phyloP scores from a whole-genome alignment of 768 basidiomycete genomes.

The Austroboletus eburneus region DNA sequence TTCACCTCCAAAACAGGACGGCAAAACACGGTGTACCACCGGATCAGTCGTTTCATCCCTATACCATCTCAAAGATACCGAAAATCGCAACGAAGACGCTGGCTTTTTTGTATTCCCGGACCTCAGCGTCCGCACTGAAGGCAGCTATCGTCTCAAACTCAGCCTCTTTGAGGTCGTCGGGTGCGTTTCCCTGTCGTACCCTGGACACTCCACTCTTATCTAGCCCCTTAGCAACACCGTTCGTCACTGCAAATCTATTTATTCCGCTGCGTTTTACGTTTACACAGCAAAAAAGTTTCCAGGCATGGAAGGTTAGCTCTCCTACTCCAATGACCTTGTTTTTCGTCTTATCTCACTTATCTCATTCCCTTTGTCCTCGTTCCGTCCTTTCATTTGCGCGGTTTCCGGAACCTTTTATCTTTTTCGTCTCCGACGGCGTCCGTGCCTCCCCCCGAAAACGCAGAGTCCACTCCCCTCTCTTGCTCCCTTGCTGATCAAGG shows the following conservation, averaged over 20 bases:
- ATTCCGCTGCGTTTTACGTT: constrained; percentile 87
- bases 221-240: constrained; percentile 61
- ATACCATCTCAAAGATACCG: constrained; percentile 82
- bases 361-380: constrained; percentile 9
- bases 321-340: constrained; percentile 3
- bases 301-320: constrained; percentile 80
- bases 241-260: constrained; percentile 86
- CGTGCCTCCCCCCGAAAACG: too few species aligned
- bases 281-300: constrained; percentile 97
- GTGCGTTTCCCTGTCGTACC: constrained; percentile 43
- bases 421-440: constrained; percentile 8
- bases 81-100: constrained; percentile 62
- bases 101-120: constrained; percentile 98
- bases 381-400: constrained; percentile 11
- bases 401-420: constrained; percentile 19
- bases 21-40: constrained; percentile 86
- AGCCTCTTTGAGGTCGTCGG: constrained; percentile 88
- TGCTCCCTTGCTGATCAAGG: constrained; percentile 93
- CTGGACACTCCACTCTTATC: neutral
- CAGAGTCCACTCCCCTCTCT: constrained; percentile 86
- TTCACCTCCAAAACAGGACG: constrained; percentile 52
- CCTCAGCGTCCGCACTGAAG: constrained; percentile 87
- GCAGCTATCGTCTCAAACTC: constrained; percentile 70
- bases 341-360: constrained; percentile 24
- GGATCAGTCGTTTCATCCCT: constrained; percentile 87